A percentile compares a stretch with the other conserved stretches of the same genome.
phyloP scores from a whole-genome alignment of 2,329 filamentous ascomycete species.

The Thelonectria discophora region DNA sequence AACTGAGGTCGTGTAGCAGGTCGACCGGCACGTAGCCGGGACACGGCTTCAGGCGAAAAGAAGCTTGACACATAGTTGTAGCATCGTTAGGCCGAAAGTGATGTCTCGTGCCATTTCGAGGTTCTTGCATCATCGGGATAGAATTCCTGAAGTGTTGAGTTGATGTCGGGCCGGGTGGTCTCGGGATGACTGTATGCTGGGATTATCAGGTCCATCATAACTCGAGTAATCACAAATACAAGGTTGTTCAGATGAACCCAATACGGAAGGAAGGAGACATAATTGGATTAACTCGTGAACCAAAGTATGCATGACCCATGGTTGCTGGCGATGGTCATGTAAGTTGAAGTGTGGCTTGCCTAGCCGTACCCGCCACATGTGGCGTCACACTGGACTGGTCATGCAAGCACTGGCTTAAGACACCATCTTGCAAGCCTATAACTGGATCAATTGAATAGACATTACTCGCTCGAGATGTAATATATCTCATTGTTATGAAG shows the following conservation, averaged over 20 bases:
- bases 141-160: background rate
- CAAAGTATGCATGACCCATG: background rate
- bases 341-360: constrained; percentile 15
- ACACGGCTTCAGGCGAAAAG: background rate
- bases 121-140: constrained; percentile 6
- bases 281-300: background rate
- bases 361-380: constrained; percentile 24
- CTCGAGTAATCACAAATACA: background rate
- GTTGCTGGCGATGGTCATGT: background rate
- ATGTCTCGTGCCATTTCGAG: constrained; percentile 13
- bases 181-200: constrained; percentile 1
- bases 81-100: background rate
- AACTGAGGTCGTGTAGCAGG: background rate
- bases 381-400: constrained; percentile 1
- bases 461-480: background rate
- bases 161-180: constrained; percentile 4
- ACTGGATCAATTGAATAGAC: too few species aligned
- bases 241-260: background rate
- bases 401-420: background rate
- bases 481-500: background rate
- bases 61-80: background rate
- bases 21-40: background rate
- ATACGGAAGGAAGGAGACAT: background rate
- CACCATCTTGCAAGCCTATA: background rate
- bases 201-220: background rate